phyloP scores from a whole-genome alignment of 192 early-diverging fungal species.

The Helicostylum pulchrum region DNA sequence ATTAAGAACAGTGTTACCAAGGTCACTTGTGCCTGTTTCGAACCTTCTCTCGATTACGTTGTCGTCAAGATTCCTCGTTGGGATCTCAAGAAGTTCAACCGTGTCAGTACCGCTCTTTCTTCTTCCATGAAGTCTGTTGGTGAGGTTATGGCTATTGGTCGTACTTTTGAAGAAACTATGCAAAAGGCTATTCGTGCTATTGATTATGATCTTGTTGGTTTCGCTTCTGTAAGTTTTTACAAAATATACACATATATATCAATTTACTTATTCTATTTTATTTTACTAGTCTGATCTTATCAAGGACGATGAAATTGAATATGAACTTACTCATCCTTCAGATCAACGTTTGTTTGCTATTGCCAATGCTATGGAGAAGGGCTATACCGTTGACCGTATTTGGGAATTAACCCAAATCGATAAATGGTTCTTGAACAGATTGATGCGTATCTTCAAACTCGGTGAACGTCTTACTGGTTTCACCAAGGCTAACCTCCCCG shows the following conservation, averaged over 20 bases:
- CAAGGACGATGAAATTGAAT: constrained; percentile 74
- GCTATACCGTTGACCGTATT: constrained; percentile 91
- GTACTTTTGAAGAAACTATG: constrained; percentile 98
- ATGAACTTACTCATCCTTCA: constrained; percentile 86
- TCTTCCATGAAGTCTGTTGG: constrained; percentile 98
- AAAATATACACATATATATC: background rate
- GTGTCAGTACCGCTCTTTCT: constrained; percentile 83
- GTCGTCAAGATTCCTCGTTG: constrained; percentile 85
- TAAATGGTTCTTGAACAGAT: constrained; percentile 96
- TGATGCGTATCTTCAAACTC: constrained; percentile 83
- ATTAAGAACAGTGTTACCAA: constrained; percentile 94
- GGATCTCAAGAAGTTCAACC: constrained; percentile 97
- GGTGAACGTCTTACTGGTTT: constrained; percentile 67
- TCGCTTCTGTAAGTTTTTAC: constrained; percentile 50
- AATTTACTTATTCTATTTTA: background rate
- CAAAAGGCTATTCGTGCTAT: constrained; percentile 95
- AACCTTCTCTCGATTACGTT: constrained; percentile 93
- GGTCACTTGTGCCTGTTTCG: constrained; percentile 95
- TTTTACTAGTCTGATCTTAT: constrained; percentile 37
- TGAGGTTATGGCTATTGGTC: constrained; percentile 98
- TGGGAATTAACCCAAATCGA: constrained; percentile 90
- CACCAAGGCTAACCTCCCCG: constrained; percentile 59
- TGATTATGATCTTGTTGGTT: constrained; percentile 83
- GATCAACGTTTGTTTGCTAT: constrained; percentile 96
- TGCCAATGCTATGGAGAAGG: constrained; percentile 89